phyloP scores from a whole-genome alignment of 2,329 filamentous ascomycete genomes.

The Talaromyces sp. region DNA sequence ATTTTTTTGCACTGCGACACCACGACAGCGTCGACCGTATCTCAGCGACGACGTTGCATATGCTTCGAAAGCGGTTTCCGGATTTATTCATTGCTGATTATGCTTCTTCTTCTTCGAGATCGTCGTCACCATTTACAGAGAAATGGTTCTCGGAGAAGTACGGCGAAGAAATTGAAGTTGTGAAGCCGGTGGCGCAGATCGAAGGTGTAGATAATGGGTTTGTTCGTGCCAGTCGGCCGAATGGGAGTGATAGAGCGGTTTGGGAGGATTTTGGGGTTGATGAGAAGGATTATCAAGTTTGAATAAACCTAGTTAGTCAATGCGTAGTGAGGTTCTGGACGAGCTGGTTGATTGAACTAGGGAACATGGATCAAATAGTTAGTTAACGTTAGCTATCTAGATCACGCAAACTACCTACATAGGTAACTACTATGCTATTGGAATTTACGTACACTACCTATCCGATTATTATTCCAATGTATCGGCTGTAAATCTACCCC shows the following conservation, averaged over 20 bases:
- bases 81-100: constrained; percentile 43
- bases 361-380: too few species aligned
- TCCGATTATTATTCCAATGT: background rate
- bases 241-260: constrained; percentile 47
- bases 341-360: too few species aligned
- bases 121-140: constrained; percentile 42
- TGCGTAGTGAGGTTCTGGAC: background rate
- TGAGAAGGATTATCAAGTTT: constrained; percentile 26
- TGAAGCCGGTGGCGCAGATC: constrained; percentile 43
- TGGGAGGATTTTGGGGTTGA: constrained; percentile 38
- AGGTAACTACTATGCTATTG: background rate
- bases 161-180: constrained; percentile 43
- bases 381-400: background rate
- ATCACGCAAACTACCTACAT: too few species aligned
- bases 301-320: background rate
- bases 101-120: background rate
- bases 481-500: background rate
- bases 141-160: constrained; percentile 46
- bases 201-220: constrained; percentile 48
- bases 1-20: constrained; percentile 56
- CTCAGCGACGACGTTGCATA: constrained; percentile 53
- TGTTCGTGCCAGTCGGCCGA: constrained; percentile 46
- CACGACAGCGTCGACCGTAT: constrained; percentile 62
- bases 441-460: background rate
- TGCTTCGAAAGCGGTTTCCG: constrained; percentile 50